These are phyloP conservation scores for Pistacia vera DNA, from an alignment of 345 rosid species.

Conservation along the genomic window DNA sequence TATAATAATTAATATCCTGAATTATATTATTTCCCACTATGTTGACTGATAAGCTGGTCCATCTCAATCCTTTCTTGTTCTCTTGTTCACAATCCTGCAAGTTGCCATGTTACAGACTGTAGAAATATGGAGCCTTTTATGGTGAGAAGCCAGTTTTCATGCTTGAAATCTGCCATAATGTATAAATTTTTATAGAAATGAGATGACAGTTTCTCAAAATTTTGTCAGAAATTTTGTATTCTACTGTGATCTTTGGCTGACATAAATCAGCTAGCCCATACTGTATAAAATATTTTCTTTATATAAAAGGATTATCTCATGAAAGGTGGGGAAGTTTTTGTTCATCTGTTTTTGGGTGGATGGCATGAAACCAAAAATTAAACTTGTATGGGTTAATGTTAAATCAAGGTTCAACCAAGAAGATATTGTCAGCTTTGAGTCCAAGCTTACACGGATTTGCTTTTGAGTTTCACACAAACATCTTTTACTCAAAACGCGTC, in stretches of 20 bases:
- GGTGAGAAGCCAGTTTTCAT: background rate
- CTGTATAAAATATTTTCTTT: background rate
- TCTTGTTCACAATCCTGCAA: background rate
- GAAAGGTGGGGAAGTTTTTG: background rate
- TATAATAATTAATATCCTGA: no score
- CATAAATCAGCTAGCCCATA: background rate
- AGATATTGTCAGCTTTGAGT: no score
- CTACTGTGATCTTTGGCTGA: no score
- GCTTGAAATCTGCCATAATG: background rate
- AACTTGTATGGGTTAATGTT: background rate
- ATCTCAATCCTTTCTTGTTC: background rate
- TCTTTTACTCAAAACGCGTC: no score
- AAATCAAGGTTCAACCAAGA: no score
- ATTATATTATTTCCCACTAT: background rate
- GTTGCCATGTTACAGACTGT: background rate
- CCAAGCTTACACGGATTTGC: no score
- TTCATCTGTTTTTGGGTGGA: background rate
- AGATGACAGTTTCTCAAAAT: no score
- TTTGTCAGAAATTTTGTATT: no score
- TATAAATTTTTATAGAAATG: no score
- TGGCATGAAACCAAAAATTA: no score
- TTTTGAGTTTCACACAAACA: no score
- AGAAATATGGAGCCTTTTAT: background rate
- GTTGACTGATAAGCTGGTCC: background rate
- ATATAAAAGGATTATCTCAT: background rate